Conservation (phyloP, 2,329 filamentous ascomycete species). For the Huntiella savannae region DNA sequence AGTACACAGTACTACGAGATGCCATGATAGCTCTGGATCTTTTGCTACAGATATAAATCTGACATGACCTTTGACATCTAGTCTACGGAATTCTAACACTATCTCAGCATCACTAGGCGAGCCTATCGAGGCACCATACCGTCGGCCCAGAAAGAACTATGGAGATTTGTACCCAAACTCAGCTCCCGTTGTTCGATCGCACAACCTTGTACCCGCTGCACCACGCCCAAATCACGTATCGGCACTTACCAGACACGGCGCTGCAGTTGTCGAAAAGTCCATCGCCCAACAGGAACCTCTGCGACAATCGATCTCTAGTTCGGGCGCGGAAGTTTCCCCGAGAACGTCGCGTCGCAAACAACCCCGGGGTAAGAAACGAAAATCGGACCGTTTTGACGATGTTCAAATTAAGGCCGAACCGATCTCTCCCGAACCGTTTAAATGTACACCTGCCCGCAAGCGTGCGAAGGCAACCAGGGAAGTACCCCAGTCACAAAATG, state of each 20-base stretch:
- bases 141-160: constrained; percentile 1
- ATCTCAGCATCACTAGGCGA: constrained; percentile 1
- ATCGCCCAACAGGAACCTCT: constrained; percentile 15
- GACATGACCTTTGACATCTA: too few species aligned
- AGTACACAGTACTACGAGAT: too few species aligned
- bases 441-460: constrained; percentile 34
- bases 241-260: constrained; percentile 21
- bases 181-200: constrained; percentile 49
- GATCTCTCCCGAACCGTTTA: constrained; percentile 41
- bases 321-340: too few species aligned
- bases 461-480: constrained; percentile 16
- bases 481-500: constrained; percentile 15
- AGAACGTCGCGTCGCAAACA: constrained; percentile 15
- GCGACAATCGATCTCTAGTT: too few species aligned
- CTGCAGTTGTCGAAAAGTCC: constrained; percentile 4
- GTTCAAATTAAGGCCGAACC: constrained; percentile 46
- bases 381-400: constrained; percentile 23
- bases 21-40: too few species aligned
- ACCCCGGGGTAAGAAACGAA: constrained; percentile 33
- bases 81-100: constrained; percentile 1
- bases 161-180: constrained; percentile 17
- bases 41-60: too few species aligned
- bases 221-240: constrained; percentile 57
- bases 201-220: constrained; percentile 54
- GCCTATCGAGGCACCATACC: neutral